phyloP scores from a whole-genome alignment of 768 basidiomycete species.

The Pulveroboletus sp. region DNA sequence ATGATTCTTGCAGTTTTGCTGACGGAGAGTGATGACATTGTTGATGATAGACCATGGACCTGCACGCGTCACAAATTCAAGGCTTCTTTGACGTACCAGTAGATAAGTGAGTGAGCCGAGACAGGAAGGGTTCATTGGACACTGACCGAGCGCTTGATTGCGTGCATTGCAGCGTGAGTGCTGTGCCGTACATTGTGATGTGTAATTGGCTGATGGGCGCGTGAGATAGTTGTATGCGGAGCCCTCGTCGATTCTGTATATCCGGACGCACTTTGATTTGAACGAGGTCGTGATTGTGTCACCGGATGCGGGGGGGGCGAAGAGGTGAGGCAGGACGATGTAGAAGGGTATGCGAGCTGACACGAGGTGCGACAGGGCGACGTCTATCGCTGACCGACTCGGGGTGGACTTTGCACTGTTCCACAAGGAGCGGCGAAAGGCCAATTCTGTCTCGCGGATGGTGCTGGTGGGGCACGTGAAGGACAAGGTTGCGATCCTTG shows the following conservation, averaged over 20 bases:
- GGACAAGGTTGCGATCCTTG: conserved; percentile 89
- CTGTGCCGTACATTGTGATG: conserved; percentile 1
- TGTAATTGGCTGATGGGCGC: conserved; percentile 20
- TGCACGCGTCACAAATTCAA: conserved; percentile 98
- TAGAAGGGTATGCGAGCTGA: conserved; percentile 11
- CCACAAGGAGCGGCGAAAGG: conserved; percentile 98
- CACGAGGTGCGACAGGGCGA: conserved; percentile 57
- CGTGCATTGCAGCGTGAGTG: conserved; percentile 45
- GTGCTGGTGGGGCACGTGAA: conserved; percentile 91
- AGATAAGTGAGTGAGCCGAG: conserved; percentile 77
- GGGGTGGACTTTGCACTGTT: conserved; percentile 98
- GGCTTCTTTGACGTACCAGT: conserved; percentile 99
- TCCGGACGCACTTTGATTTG: conserved; percentile 85
- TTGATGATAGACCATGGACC: conserved; percentile 82
- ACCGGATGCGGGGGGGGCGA: conserved; percentile 97
- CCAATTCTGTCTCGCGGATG: conserved; percentile 93
- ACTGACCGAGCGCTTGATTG: conserved; percentile 13
- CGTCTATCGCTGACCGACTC: conserved; percentile 92
- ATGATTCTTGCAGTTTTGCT: not conserved
- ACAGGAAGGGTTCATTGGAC: not conserved
- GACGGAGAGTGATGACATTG: conserved; percentile 2
- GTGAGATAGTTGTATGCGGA: conserved; percentile 80
- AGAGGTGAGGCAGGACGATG: conserved; percentile 54
- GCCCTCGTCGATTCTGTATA: conserved; percentile 91
- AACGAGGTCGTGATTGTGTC: conserved; percentile 90